These are phyloP conservation scores for Loxodes magnus DNA, from an alignment of 73 alveolate genomes.

Conservation along the genomic window DNA sequence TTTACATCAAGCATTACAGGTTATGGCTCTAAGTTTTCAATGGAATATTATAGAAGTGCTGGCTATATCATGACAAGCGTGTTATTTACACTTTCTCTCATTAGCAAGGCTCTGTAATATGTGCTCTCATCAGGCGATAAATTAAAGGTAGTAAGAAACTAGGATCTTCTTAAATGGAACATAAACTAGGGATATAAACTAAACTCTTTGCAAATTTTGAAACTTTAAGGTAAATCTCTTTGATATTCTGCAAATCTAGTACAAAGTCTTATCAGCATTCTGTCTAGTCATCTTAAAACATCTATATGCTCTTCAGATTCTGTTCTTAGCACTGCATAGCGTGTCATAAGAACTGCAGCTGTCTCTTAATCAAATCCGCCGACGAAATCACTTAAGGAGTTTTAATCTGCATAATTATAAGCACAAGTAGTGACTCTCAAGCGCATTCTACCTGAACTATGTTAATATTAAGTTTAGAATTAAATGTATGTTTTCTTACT, in stretches of 20 bases:
- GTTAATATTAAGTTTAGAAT: slow-evolving; percentile 81
- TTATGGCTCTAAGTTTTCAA: slow-evolving; percentile 70
- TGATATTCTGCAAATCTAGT: slow-evolving; percentile 88
- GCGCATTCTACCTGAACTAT: slow-evolving; percentile 83
- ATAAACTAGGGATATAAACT: slow-evolving; percentile 86
- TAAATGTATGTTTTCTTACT: slow-evolving; percentile 51
- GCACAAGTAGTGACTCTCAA: slow-evolving; percentile 84
- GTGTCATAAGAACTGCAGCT: slow-evolving; percentile 76
- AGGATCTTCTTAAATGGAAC: slow-evolving; percentile 90
- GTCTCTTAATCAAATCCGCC: slow-evolving; percentile 82
- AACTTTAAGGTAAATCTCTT: slow-evolving; percentile 77
- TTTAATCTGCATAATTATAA: slow-evolving; percentile 51
- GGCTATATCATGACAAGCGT: slow-evolving; percentile 96
- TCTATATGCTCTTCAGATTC: slow-evolving; percentile 66
- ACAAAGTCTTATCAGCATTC: slow-evolving; percentile 86
- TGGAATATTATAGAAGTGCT: slow-evolving; percentile 61
- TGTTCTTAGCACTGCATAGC: slow-evolving; percentile 48
- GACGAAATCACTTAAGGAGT: slow-evolving; percentile 42
- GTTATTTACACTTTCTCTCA: slow-evolving; percentile 81
- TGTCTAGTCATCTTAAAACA: slow-evolving; percentile 87
- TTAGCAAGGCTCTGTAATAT: slow-evolving; percentile 65
- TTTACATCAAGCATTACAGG: slow-evolving; percentile 89
- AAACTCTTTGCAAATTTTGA: slow-evolving; percentile 71
- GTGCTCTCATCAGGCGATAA: slow-evolving; percentile 95
- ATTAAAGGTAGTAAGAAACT: slow-evolving; percentile 88